A percentile compares a stretch with the other conserved stretches of the same genome.
Conservation (phyloP, 352 stramenopile genomes). For the Phytophthora pini region DNA sequence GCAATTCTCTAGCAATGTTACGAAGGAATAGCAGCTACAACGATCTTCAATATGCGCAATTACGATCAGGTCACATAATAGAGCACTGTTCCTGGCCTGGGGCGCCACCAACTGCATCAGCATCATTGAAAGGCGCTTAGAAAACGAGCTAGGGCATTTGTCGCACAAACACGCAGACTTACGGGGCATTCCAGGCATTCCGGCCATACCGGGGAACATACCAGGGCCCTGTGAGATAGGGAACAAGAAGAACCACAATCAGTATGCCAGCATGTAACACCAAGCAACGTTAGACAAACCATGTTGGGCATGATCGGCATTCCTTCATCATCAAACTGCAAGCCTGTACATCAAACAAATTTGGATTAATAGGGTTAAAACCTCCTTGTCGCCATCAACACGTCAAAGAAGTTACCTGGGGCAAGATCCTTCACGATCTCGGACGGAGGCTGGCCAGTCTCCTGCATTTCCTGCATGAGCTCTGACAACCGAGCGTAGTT, state of each 20-base stretch:
- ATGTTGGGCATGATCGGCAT: conserved; percentile 97
- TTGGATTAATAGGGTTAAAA: no score
- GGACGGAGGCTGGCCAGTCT: conserved; percentile 94
- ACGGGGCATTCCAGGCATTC: conserved; percentile 81
- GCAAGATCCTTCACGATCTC: conserved; percentile 99
- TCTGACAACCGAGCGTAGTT: conserved; percentile 96
- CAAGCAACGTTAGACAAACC: conserved; percentile 39
- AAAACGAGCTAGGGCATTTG: neutral
- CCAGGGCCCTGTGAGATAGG: conserved; percentile 53
- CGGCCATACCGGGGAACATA: conserved; percentile 86
- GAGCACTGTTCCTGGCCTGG: conserved; percentile 77
- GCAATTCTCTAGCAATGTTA: conserved; percentile 38
- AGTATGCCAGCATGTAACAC: conserved; percentile 8
- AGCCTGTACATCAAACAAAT: conserved; percentile 36
- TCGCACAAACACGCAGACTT: conserved; percentile 31
- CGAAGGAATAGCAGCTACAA: conserved; percentile 25
- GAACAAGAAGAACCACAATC: neutral
- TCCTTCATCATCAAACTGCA: conserved; percentile 96
- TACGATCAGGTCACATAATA: conserved; percentile 57
- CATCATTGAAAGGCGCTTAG: conserved; percentile 9
- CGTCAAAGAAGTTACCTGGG: conserved; percentile 57
- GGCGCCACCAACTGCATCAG: conserved; percentile 50
- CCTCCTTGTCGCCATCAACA: no score
- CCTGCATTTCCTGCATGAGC: conserved; percentile 97
- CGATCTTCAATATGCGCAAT: conserved; percentile 25